These are phyloP conservation scores for Immersiella caudata DNA, from an alignment of 495 filamentous ascomycete genomes.

Conservation along the genomic window DNA sequence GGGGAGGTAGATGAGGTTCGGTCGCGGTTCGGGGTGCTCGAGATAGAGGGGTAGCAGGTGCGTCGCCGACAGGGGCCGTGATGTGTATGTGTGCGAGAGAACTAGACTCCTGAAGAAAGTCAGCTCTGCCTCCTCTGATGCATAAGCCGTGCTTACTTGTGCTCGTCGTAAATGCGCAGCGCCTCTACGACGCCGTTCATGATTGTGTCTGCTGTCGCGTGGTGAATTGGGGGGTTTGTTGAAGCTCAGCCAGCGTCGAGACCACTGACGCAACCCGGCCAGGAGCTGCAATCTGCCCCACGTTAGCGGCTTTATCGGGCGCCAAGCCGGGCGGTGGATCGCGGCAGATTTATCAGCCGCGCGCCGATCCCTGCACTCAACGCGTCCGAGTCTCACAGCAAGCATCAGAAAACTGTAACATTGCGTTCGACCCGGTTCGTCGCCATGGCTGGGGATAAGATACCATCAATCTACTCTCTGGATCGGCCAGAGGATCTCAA, in stretches of 20 bases:
- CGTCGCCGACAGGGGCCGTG: conserved; percentile 76
- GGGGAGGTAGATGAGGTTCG: conserved; percentile 82
- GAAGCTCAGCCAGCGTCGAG: conserved; percentile 11
- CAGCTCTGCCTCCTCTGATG: not conserved
- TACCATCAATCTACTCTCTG: conserved; percentile 45
- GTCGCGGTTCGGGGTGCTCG: conserved; percentile 77
- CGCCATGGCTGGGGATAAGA: conserved; percentile 45
- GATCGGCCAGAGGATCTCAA: conserved; percentile 56
- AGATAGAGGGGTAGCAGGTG: conserved; percentile 85
- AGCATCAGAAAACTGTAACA: not conserved
- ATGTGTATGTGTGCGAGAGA: conserved; percentile 60
- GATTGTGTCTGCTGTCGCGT: conserved; percentile 27
- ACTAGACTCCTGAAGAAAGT: conserved; percentile 43
- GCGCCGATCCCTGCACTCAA: not conserved
- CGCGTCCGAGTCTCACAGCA: conserved; percentile 9
- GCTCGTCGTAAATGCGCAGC: conserved; percentile 93
- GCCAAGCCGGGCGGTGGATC: conserved; percentile 9
- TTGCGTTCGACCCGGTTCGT: not conserved
- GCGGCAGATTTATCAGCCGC: conserved; percentile 7
- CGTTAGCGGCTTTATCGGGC: not conserved
- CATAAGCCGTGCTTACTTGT: conserved; percentile 61
- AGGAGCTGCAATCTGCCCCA: not conserved
- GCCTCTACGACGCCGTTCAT: conserved; percentile 92
- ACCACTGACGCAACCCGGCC: conserved; percentile 36
- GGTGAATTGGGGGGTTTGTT: conserved; percentile 4